Base-by-base conservation (phyloP, 306 rosid species). In the Amphicarpaea edgeworthii region DNA sequence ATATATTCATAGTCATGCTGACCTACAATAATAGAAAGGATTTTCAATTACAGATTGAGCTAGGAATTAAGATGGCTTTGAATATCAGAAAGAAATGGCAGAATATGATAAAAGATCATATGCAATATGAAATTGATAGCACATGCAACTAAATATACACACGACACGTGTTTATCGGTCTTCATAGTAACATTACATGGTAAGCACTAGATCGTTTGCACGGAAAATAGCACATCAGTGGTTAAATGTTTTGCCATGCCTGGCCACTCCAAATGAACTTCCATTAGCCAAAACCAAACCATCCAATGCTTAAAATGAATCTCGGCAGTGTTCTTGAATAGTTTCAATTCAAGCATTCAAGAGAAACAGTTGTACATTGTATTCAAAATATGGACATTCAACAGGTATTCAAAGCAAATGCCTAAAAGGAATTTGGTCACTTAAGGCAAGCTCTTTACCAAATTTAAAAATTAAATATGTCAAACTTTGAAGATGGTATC, bases 1-100 rank as follows among this genome's bases (percentile, higher is more conserved):
- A 82, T 76, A 94, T 87, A 76, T 88, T 91, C 81, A 94, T 75
- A 47, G 96, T 87, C 90, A 91, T 37, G 95, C 96, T 86, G 77
- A 90, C 88, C 98, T 94, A 91, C 88, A 82, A 54, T 55, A 45
- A 68, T 64, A 45, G 55, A 77, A 75, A 72, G 42, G 69, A n/a
- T 45, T 23, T 15, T 65, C 51, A 28, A 28, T 32, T 77, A 69
- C 60, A 65, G 20, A 43, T 47, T 72, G 68, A 55, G 69, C 47
- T 5, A 17, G 6, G 23, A 47, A 42, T 45, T 15, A 28, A 73
- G 38, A 28, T 46, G 60, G 30, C 26, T 42, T 26, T 14, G 10
- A 65, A 54, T 6, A 38, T 47, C 49, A 47, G 12, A 67, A 7
- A 42, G 41, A 67, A 68, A 68, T 24, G 50, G 69, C 28, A 73